Base-by-base conservation (phyloP, 805 yeast species). In the Pichia paraexigua region DNA sequence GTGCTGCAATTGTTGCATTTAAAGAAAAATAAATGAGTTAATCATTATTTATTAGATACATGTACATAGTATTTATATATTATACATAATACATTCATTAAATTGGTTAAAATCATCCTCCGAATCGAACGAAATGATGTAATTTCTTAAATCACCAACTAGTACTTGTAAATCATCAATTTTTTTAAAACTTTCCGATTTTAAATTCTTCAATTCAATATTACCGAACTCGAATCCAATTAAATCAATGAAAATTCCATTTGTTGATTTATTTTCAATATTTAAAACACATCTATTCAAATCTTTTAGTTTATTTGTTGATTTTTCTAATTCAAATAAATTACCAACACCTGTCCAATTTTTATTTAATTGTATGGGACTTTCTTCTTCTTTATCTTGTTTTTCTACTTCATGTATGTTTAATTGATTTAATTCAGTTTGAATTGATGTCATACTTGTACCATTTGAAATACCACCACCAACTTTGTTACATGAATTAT, bases 1-100 rank as follows among this genome's bases (percentile, higher is more conserved):
- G 89, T 57, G 91, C 96, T 28, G 85, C 91, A 5, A 65, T 86
- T 41, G 63, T 81, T 20, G 77, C 82, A 3, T 51, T 43, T 27
- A 53, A 53, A 20, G 43, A 28, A n/a, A 49, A 50, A 42, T 21
- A 30, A 8, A n/a, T 35, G 7, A 15, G n/a, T 8, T 15, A 7
- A 40, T 11, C 18, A 20, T 40, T 20, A 20, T 40, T 40, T 12
- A 12, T 40, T 40, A 21, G 5, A 20, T 40, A 20, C 46, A 2
- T 47, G 45, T 47, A 47, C 18, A 47, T 47, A 47, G 15, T 8
- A 5, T 10, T 24, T 21, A 15, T 21, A n/a, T 46, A 25, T 6
- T 21, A 2, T 24, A 50, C n/a, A 27, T 45, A 41, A 50, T 39
- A 37, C 56, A 53, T 24, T 45, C 47, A 22, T 47, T 27, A 37